Conservation (phyloP, 1,284 basidiomycete genomes). For the Coniferiporia sulphurascens region DNA sequence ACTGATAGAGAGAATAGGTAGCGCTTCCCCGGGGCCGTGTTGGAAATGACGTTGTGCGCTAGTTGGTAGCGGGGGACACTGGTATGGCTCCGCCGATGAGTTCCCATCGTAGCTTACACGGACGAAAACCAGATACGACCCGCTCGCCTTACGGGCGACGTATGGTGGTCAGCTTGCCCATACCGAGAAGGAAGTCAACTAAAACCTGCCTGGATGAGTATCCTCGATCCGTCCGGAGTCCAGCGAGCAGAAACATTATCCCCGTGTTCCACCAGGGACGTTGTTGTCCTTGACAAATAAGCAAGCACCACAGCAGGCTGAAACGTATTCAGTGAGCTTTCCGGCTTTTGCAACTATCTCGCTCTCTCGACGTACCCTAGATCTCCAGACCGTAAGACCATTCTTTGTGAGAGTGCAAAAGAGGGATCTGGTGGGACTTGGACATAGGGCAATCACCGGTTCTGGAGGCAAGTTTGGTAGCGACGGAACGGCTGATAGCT, state of each 20-base stretch:
- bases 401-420: slow-evolving; percentile 71
- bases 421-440: slow-evolving; percentile 71
- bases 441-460: slow-evolving; percentile 51
- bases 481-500: slow-evolving; percentile 60
- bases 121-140: slow-evolving; percentile 75
- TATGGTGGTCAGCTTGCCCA: background rate
- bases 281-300: slow-evolving; percentile 67
- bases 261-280: slow-evolving; percentile 78
- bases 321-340: background rate
- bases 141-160: slow-evolving; percentile 58
- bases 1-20: slow-evolving; percentile 57
- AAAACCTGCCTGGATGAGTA: slow-evolving; percentile 69
- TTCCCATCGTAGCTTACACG: slow-evolving; percentile 58
- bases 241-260: slow-evolving; percentile 70
- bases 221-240: slow-evolving; percentile 72
- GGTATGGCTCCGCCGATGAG: slow-evolving; percentile 44
- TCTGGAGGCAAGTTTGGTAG: slow-evolving; percentile 59
- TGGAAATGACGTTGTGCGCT: slow-evolving; percentile 63
- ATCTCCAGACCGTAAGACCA: slow-evolving; percentile 75
- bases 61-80: slow-evolving; percentile 45
- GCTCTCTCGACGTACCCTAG: slow-evolving; percentile 56
- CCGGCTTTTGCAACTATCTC: slow-evolving; percentile 7
- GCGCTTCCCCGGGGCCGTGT: slow-evolving; percentile 74
- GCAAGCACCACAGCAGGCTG: slow-evolving; percentile 80
- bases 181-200: slow-evolving; percentile 2